These are phyloP conservation scores for Phaseolus lunatus DNA, from an alignment of 306 rosid genomes.

Conservation along the genomic window DNA sequence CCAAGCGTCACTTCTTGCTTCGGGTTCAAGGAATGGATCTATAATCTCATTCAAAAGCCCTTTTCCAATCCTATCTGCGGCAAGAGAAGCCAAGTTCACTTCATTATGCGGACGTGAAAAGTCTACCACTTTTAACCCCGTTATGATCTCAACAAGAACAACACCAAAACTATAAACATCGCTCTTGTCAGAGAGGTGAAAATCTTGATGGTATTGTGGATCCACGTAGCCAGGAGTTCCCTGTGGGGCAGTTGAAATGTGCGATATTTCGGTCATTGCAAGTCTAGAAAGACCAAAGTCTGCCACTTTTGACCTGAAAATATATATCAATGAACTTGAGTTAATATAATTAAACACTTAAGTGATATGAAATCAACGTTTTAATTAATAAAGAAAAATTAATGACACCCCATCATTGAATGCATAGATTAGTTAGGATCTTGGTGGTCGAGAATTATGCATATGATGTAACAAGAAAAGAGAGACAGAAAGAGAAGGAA, in stretches of 20 bases:
- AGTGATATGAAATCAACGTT: too few species aligned
- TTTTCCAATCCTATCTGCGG: conserved; percentile 68
- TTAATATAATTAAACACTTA: too few species aligned
- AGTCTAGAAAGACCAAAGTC: conserved; percentile 96
- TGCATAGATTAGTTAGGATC: too few species aligned
- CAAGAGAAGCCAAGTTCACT: conserved; percentile 79
- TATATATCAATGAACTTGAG: neutral
- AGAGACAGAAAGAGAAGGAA: too few species aligned
- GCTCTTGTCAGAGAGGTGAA: conserved; percentile 91
- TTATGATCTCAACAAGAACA: conserved; percentile 84
- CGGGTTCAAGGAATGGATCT: conserved; percentile 59
- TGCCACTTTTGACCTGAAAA: conserved; percentile 76
- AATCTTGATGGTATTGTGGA: conserved; percentile 94
- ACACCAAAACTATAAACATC: conserved; percentile 97
- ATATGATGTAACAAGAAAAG: too few species aligned
- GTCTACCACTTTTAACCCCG: conserved; percentile 84
- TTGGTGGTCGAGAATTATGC: too few species aligned
- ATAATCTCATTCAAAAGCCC: conserved; percentile 75
- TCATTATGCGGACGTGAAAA: conserved; percentile 79
- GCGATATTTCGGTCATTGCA: conserved; percentile 79
- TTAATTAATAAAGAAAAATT: too few species aligned
- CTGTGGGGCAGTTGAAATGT: conserved; percentile 93
- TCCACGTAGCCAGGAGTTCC: conserved; percentile 98
- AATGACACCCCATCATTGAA: too few species aligned
- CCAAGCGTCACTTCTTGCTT: conserved; percentile 55